A percentile compares a stretch with the other conserved stretches of the same genome.
Conservation (phyloP, 257 asterid species). For the Mentha longifolia region DNA sequence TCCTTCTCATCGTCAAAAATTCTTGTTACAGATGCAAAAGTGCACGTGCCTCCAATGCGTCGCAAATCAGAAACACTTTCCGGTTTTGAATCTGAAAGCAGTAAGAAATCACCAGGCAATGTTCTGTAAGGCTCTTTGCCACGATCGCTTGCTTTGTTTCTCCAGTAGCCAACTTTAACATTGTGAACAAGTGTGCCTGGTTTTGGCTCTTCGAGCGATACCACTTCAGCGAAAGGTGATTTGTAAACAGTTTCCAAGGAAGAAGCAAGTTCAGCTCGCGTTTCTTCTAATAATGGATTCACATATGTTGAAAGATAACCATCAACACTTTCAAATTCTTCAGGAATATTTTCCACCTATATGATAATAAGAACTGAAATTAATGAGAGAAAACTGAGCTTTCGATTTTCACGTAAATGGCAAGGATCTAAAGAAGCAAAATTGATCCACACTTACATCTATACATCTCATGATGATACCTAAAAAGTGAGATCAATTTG, state of each 20-base stretch:
- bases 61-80: constrained; percentile 44
- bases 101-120: constrained; percentile 54
- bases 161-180: constrained; percentile 45
- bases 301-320: constrained; percentile 47
- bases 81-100: constrained; percentile 47
- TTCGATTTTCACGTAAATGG: neutral
- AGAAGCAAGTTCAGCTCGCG: constrained; percentile 52
- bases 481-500: neutral
- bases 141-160: constrained; percentile 36
- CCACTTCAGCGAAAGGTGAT: constrained; percentile 59
- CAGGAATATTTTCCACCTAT: constrained; percentile 59
- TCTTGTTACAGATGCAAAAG: constrained; percentile 48
- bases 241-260: constrained; percentile 40
- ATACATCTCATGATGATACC: neutral
- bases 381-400: neutral
- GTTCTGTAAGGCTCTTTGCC: constrained; percentile 51
- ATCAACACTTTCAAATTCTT: constrained; percentile 41
- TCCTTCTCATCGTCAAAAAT: constrained; percentile 35
- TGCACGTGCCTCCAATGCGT: constrained; percentile 32
- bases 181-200: neutral
- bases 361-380: too few relatives aligned
- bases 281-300: constrained; percentile 62
- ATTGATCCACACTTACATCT: neutral
- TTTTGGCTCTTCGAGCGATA: constrained; percentile 2
- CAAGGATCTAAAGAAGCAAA: neutral